These are phyloP conservation scores for Metarhizium brunneum DNA, from an alignment of 2,329 filamentous ascomycete genomes.

Conservation along the genomic window DNA sequence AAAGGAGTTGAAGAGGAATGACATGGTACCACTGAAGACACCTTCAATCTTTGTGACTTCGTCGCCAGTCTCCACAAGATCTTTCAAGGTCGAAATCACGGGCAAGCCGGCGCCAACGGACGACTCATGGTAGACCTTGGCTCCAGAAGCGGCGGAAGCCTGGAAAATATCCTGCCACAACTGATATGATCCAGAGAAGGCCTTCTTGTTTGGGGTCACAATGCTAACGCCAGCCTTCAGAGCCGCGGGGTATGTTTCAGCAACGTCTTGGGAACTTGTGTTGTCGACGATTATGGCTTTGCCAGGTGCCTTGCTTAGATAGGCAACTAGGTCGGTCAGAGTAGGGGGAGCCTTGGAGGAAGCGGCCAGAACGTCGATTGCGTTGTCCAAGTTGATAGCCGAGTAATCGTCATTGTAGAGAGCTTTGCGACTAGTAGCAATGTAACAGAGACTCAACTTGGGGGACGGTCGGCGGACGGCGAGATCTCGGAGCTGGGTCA, in stretches of 20 bases:
- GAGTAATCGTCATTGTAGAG: slow-evolving; percentile 67
- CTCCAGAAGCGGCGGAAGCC: slow-evolving; percentile 58
- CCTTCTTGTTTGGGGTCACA: slow-evolving; percentile 98
- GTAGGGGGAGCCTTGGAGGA: slow-evolving; percentile 57
- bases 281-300: slow-evolving; percentile 88
- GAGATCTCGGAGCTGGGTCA: slow-evolving; percentile 67
- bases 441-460: slow-evolving; percentile 70
- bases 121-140: slow-evolving; percentile 89
- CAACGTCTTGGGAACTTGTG: slow-evolving; percentile 82
- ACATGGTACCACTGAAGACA: slow-evolving; percentile 96
- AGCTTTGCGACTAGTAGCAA: slow-evolving; percentile 77
- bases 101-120: slow-evolving; percentile 90
- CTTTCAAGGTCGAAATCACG: slow-evolving; percentile 85
- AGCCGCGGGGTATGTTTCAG: slow-evolving; percentile 72
- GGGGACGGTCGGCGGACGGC: slow-evolving; percentile 56
- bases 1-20: slow-evolving; percentile 96
- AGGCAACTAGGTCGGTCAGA: slow-evolving; percentile 63
- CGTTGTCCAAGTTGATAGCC: slow-evolving; percentile 51
- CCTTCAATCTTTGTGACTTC: slow-evolving; percentile 88
- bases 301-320: slow-evolving; percentile 67
- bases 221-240: slow-evolving; percentile 76
- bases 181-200: slow-evolving; percentile 72
- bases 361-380: slow-evolving; percentile 52
- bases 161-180: slow-evolving; percentile 84
- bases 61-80: slow-evolving; percentile 91